phyloP scores from a whole-genome alignment of 495 filamentous ascomycete species.

The Aspergillus kassunensis region DNA sequence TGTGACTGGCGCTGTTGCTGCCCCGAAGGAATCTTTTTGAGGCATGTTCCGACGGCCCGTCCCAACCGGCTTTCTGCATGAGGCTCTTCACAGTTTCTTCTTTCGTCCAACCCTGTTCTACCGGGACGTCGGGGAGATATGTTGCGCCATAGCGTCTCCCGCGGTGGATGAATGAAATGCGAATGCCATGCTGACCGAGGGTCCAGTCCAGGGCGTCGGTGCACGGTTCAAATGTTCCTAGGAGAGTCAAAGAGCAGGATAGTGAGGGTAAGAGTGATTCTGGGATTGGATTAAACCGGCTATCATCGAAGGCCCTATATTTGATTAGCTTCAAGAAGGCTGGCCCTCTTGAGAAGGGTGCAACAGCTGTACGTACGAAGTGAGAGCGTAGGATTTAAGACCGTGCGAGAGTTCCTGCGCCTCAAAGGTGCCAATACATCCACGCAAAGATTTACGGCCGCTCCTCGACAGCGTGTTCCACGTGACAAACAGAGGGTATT shows the following conservation, averaged over 20 bases:
- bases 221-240: slow-evolving; percentile 72
- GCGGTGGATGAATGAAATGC: slow-evolving; percentile 67
- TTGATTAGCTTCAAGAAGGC: slow-evolving; percentile 5
- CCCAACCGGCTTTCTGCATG: slow-evolving; percentile 93
- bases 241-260: slow-evolving; percentile 66
- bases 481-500: slow-evolving; percentile 82
- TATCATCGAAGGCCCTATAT: slow-evolving; percentile 77
- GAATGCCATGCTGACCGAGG: slow-evolving; percentile 78
- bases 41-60: slow-evolving; percentile 41
- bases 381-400: slow-evolving; percentile 77
- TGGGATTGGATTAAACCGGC: slow-evolving; percentile 74
- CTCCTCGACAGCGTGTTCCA: slow-evolving; percentile 76
- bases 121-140: slow-evolving; percentile 87
- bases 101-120: slow-evolving; percentile 93
- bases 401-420: slow-evolving; percentile 67
- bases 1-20: slow-evolving; percentile 13
- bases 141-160: slow-evolving; percentile 63
- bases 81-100: slow-evolving; percentile 85
- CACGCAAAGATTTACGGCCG: slow-evolving; percentile 67
- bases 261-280: slow-evolving; percentile 62
- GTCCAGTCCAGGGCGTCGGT: slow-evolving; percentile 77
- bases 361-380: slow-evolving; percentile 55
- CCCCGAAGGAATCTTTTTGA: slow-evolving; percentile 43
- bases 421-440: slow-evolving; percentile 97
- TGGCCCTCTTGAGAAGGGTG: background rate